Evolutionary conservation across 73 alveolate species (phyloP).

Genomic region (Paramecium pentaurelia): DNA sequence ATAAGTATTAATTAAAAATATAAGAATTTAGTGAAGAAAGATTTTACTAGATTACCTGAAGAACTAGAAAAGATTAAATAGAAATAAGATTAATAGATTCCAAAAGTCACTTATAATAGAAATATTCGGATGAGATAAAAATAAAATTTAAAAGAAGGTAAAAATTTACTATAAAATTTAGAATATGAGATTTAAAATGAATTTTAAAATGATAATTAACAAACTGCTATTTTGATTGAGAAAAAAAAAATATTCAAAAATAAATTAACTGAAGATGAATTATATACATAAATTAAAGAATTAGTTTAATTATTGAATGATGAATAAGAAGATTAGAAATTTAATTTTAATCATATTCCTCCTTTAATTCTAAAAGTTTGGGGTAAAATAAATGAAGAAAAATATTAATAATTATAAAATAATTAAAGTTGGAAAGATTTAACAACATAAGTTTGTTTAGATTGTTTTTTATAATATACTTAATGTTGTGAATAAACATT

Average conservation of each 20-base stretch:
- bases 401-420: neutral
- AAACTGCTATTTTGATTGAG: neutral
- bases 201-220: neutral
- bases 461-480: neutral
- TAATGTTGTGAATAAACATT: neutral
- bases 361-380: conserved; percentile 58
- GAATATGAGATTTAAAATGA: neutral
- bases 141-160: neutral
- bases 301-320: conserved; percentile 6
- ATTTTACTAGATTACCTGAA: conserved; percentile 39
- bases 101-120: neutral
- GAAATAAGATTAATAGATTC: neutral
- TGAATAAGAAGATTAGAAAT: conserved; percentile 43
- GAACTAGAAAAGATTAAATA: conserved; percentile 22
- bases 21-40: conserved; percentile 20
- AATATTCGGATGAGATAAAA: neutral
- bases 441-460: neutral
- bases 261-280: neutral
- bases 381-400: conserved; percentile 27
- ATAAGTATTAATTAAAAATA: neutral
- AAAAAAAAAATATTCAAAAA: neutral
- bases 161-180: neutral
- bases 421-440: conserved; percentile 4
- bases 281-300: conserved; percentile 29
- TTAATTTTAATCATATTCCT: conserved; percentile 31